Base-by-base conservation (phyloP, 2,329 filamentous ascomycete species). In the Diaporthe humulicola region DNA sequence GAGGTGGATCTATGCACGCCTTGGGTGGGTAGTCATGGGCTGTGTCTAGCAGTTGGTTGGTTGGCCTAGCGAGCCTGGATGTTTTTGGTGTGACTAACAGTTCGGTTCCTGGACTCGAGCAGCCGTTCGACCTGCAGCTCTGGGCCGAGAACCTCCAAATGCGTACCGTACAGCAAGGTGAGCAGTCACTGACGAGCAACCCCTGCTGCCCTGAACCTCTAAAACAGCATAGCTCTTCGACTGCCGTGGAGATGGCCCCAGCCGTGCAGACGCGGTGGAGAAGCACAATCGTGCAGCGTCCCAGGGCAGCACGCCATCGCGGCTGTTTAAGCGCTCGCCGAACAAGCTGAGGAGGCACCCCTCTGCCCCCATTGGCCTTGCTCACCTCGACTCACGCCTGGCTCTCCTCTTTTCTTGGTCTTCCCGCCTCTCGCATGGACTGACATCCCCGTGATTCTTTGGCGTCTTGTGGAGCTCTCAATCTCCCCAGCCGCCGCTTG, bases 261-360 rank as follows among this genome's bases (percentile, higher is more conserved):
- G 36, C 64, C 56, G 40, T 70, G 71, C 60, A 67, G 71, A 67
- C 61, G 64, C 71, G 40, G 45, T n/a, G 19, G 50, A 45, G 58
- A 57, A 45, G 15, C 3, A 19, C 7, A 4, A 36, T 50, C 22
- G 36, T 33, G 40, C 42, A 28, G 28, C 38, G 28, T 67, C 6
- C 33, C 48, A 22, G 50, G 38, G 25, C 48, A 72, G 57, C 70
- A 64, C 70, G 33, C 70, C 70, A 54, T 72, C 70, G 70, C 70
- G 70, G 70, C 70, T 72, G 57, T 72, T 54, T 66, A 72, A 64
- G 70, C 70, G 70, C 70, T 42, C 57, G 57, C 58, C 25, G 50
- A 36, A 28, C 40, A 45, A 45, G 70, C 48, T 54, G 70, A 64
- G n/a, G 14, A 36, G 17, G 19, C 58, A 42, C 17, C 30, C 40